These are phyloP conservation scores for Ogataea minuta DNA, from an alignment of 805 yeast species.

Conservation along the genomic window DNA sequence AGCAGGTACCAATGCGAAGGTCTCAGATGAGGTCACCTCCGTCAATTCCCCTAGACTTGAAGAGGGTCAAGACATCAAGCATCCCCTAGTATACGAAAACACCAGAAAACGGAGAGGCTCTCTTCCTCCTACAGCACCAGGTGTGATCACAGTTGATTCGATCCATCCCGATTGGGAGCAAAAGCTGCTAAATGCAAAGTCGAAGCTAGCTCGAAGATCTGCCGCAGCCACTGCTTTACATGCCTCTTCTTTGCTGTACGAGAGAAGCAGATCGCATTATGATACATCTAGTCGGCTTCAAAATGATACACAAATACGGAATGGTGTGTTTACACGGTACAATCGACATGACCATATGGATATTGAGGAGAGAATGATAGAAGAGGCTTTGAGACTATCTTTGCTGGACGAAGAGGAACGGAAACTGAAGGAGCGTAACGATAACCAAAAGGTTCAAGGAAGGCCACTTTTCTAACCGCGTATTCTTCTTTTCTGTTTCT, in stretches of 20 bases:
- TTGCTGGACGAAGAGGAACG: conserved; percentile 67
- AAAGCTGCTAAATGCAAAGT: conserved; percentile 67
- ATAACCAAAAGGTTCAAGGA: conserved; percentile 1
- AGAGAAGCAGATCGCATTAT: conserved; percentile 11
- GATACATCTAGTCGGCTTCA: conserved; percentile 1
- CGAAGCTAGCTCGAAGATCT: conserved; percentile 76
- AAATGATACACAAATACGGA: conserved; percentile 13
- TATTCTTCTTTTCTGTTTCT: too few relatives aligned
- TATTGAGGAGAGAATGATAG: conserved; percentile 74
- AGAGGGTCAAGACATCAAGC: neutral
- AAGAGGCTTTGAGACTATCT: conserved; percentile 77
- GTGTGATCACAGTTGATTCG: conserved; percentile 73
- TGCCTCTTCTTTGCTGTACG: conserved; percentile 71
- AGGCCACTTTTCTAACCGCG: neutral
- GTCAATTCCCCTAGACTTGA: neutral
- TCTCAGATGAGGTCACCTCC: conserved; percentile 3
- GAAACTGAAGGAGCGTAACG: conserved; percentile 30
- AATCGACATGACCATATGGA: conserved; percentile 35
- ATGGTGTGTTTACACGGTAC: conserved; percentile 48
- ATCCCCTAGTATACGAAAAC: neutral
- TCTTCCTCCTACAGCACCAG: conserved; percentile 62
- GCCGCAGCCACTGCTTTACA: conserved; percentile 95
- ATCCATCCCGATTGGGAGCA: conserved; percentile 94
- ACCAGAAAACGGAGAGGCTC: conserved; percentile 46
- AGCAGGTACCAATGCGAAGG: neutral